Base-by-base conservation (phyloP, 768 basidiomycete genomes). In the Exidia glandulosa region DNA sequence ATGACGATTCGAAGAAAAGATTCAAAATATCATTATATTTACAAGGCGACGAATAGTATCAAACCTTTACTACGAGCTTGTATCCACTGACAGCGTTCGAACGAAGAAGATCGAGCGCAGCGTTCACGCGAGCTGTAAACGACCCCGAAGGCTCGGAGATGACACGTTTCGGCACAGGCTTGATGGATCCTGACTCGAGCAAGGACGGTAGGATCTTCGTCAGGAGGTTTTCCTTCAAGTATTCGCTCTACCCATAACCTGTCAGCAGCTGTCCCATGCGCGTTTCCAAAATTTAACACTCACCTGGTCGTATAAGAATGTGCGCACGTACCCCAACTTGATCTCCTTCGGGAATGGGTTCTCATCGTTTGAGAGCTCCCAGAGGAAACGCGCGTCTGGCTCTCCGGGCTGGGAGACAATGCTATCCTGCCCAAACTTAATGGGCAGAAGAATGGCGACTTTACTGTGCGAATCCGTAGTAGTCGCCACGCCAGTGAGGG, bases 81-180 rank as follows among this genome's bases (percentile, higher is more conserved):
- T 80, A 77, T 30, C 79, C 79, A 37, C 76, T 79, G 52, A 80
- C 66, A 66, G 76, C 73, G 62, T 79, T 79, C 32, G 75, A 71
- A 56, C 79, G 73, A 45, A 81, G 61, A 36, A 81, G 63, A 55
- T 78, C 74, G 41, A 81, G 63, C 0, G 77, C 81, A 23, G 60
- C 64, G 14, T 66, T 70, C 1, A 76, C 74, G 31, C 80, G 71
- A 31, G 77, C 74, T 57, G 73, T 71, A 57, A 81, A 68, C 10
- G 69, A 64, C 1, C 78, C 79, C 12, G 12, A 10, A 37, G 36
- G 36, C 19, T 78, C 63, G 55, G 78, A 74, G 37, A 79, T 36
- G 31, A 81, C 62, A 12, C 70, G 70, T 12, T 78, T 68, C 2
- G 70, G 72, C 57, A 73, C 76, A 16, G 81, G 79, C 60, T 74